These are phyloP conservation scores for Heritiera fomes DNA, from an alignment of 345 rosid species.

Conservation along the genomic window DNA sequence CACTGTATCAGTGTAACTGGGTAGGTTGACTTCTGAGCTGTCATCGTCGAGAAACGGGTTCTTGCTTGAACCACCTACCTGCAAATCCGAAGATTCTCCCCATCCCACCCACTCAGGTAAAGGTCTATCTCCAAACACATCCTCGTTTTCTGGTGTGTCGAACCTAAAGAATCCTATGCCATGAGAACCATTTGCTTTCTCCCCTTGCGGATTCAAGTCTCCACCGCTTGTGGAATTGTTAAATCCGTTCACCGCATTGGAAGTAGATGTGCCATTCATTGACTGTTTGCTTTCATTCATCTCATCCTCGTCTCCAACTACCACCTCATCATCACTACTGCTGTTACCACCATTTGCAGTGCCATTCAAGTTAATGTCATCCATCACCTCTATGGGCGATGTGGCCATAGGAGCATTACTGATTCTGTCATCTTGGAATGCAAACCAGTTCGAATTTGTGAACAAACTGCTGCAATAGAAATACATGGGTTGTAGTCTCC, in stretches of 20 bases:
- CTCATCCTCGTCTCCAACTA: slow-evolving; percentile 76
- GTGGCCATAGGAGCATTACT: slow-evolving; percentile 52
- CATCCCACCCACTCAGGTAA: slow-evolving; percentile 90
- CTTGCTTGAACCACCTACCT: slow-evolving; percentile 50
- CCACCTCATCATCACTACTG: slow-evolving; percentile 91
- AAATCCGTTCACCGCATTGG: slow-evolving; percentile 39
- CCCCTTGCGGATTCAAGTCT: slow-evolving; percentile 28
- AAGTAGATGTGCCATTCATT: slow-evolving; percentile 52
- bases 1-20: slow-evolving; percentile 35
- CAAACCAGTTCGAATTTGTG: slow-evolving; percentile 97
- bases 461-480: slow-evolving; percentile 62
- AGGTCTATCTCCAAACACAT: slow-evolving; percentile 54
- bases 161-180: slow-evolving; percentile 55
- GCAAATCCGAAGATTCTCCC: slow-evolving; percentile 67
- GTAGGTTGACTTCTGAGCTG: slow-evolving; percentile 36
- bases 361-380: slow-evolving; percentile 71
- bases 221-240: slow-evolving; percentile 25
- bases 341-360: slow-evolving; percentile 59
- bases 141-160: slow-evolving; percentile 55
- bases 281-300: slow-evolving; percentile 52
- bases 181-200: slow-evolving; percentile 39
- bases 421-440: slow-evolving; percentile 80
- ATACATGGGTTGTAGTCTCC: not conserved
- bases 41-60: slow-evolving; percentile 71
- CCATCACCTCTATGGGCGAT: slow-evolving; percentile 70